These are phyloP conservation scores for Coprinopsis strossmayeri DNA, from an alignment of 768 basidiomycete genomes.

Conservation along the genomic window DNA sequence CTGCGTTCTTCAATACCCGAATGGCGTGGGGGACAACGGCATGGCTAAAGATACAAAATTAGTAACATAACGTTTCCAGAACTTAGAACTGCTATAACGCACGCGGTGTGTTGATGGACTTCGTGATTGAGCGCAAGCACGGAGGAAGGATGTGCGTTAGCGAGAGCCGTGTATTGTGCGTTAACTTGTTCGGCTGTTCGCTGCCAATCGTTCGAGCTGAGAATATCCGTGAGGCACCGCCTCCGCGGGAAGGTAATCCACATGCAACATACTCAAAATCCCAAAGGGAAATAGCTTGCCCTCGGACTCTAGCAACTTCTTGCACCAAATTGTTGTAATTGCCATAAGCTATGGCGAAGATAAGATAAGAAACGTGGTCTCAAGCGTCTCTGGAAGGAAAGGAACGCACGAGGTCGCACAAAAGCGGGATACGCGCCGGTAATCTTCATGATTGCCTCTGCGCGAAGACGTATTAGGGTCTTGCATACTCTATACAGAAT, in stretches of 20 bases:
- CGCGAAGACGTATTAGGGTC: not conserved
- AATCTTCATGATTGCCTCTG: constrained; percentile 19
- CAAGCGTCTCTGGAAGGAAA: not conserved
- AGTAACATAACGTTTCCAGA: not conserved
- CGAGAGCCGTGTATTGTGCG: not conserved
- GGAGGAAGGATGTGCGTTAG: not conserved
- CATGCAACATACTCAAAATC: constrained; percentile 19
- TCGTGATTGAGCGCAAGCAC: constrained; percentile 2
- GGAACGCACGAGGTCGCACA: constrained; percentile 20
- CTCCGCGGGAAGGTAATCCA: not conserved
- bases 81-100: not conserved
- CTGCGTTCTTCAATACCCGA: constrained; percentile 16
- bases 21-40: not conserved
- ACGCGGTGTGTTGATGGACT: not conserved
- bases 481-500: not conserved
- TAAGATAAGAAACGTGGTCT: not conserved
- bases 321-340: constrained; percentile 13
- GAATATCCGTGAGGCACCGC: not conserved
- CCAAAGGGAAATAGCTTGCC: constrained; percentile 15
- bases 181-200: not conserved
- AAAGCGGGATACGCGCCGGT: constrained; percentile 18
- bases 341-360: constrained; percentile 12
- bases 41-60: not conserved
- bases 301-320: constrained; percentile 11
- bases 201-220: constrained; percentile 1